Percentiles rank a stretch among this genome's conserved stretches.
Conservation (phyloP, 345 rosid genomes). For the Lepidium africanum region DNA sequence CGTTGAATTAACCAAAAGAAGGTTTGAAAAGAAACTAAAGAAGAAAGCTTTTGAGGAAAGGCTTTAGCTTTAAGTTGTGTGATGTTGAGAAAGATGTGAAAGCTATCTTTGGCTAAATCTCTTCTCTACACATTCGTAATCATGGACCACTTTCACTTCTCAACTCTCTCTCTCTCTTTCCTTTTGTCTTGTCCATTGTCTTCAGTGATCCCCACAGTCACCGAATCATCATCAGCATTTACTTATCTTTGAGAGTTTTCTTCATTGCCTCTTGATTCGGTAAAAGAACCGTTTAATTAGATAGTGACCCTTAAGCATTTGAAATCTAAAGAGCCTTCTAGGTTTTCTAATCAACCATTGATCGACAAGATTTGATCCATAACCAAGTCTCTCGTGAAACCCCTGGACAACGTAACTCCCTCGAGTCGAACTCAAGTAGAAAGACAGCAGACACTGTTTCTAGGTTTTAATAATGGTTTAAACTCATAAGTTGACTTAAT, state of each 20-base stretch:
- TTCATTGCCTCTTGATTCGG: slow-evolving; percentile 15
- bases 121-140: slow-evolving; percentile 6
- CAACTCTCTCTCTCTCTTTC: slow-evolving; percentile 17
- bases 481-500: slow-evolving; percentile 12
- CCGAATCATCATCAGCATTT: slow-evolving; percentile 30
- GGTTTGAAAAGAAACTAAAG: slow-evolving; percentile 23
- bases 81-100: slow-evolving; percentile 19
- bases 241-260: slow-evolving; percentile 17
- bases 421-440: too few relatives aligned
- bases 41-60: slow-evolving; percentile 31
- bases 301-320: slow-evolving; percentile 5
- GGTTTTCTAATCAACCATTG: too few relatives aligned
- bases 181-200: slow-evolving; percentile 29
- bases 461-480: neutral
- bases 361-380: too few relatives aligned
- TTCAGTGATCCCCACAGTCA: slow-evolving; percentile 32
- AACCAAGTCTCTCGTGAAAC: too few relatives aligned
- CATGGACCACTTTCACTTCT: slow-evolving; percentile 32
- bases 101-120: slow-evolving; percentile 26
- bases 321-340: neutral
- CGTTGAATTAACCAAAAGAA: slow-evolving; percentile 10
- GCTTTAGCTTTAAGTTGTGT: slow-evolving; percentile 19
- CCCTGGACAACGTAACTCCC: too few relatives aligned
- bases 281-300: neutral
- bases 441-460: neutral